Evolutionary conservation across 2,329 filamentous ascomycete species (phyloP), one percentile per base, ranked within the genome.

Genomic region (Microcyclospora tardicrescens): DNA sequence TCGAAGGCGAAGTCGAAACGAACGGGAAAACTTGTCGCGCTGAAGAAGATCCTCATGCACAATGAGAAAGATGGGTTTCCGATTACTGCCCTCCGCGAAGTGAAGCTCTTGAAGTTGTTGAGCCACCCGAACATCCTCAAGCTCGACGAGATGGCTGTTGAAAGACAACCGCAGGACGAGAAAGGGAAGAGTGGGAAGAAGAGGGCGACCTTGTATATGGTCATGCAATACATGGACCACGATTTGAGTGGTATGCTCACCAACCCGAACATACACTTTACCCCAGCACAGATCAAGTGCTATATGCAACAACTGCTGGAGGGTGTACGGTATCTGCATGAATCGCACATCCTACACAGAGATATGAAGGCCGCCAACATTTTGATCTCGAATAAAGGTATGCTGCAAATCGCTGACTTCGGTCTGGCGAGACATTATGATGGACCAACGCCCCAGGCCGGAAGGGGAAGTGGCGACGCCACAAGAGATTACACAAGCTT

Each of bases 41-140:
- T 98, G 55, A 98, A 98, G 68, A 96, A 96, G 72, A 98, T 98
- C 49, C 77, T 98, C 49, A 95, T 96, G 84, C 91, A 96, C 61
- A 93, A 96, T 61, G 91, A 98, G 67, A 96, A 95, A 61, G 91
- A 98, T 62, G 91, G 91, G 36, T 98, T 98, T 52, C 91, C 91
- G n/a, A 98, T 98, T 47, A 98, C 91, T 1, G 89, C 91, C 6
- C 73, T 98, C 34, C 83, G 91, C 56, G 91, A 98, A 62, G 95
- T 98, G 67, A 96, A 96, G 67, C 75, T 98, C 30, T 71, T 98
- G 42, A 98, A 98, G 65, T 77, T 94, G 52, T 68, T 98, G n/a
- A 87, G 81, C 9, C 91, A 98, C 59, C 72, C 73, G 41, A 98
- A 98, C 55, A 75, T 96, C 37, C 66, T 98, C 42, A 77, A 75